phyloP scores from a whole-genome alignment of 495 filamentous ascomycete species.

The Cryomyces antarcticus region DNA sequence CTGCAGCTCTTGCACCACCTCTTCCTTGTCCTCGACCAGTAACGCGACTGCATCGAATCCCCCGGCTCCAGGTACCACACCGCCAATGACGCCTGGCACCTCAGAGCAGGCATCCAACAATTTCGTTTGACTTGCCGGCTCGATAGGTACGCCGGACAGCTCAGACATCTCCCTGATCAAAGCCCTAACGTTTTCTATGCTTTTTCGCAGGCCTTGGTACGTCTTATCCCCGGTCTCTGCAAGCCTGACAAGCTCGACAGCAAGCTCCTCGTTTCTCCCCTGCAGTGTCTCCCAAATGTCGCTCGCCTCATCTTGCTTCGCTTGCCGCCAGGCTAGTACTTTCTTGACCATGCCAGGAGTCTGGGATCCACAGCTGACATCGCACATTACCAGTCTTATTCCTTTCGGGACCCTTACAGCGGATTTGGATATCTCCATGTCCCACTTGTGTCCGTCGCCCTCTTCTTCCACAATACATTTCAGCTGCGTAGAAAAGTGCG shows the following conservation, averaged over 20 bases:
- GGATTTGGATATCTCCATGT: conserved; percentile 47
- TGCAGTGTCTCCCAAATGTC: conserved; percentile 56
- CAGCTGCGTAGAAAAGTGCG: conserved; percentile 45
- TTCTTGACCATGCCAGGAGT: conserved; percentile 90
- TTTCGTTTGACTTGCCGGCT: conserved; percentile 67
- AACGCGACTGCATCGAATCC: conserved; percentile 84
- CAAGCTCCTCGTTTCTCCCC: conserved; percentile 49
- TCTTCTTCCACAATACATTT: conserved; percentile 41
- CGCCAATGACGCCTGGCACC: conserved; percentile 66
- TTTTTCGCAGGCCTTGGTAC: conserved; percentile 19
- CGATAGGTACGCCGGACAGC: conserved; percentile 64
- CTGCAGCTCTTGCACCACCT: conserved; percentile 41
- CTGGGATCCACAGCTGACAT: conserved; percentile 85
- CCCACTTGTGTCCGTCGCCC: conserved; percentile 39
- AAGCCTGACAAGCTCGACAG: conserved; percentile 28
- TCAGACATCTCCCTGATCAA: conserved; percentile 57
- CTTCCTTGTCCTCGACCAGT: conserved; percentile 51
- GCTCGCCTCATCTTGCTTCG: conserved; percentile 44
- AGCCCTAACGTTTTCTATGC: conserved; percentile 31
- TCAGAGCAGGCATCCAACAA: conserved; percentile 54
- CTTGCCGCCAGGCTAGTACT: conserved; percentile 62
- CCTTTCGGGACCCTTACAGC: conserved; percentile 43
- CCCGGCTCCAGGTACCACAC: conserved; percentile 85
- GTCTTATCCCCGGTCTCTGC: conserved; percentile 11
- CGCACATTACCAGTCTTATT: conserved; percentile 68